Percentiles rank a stretch among this genome's conserved stretches.
Evolutionary conservation across 2,329 filamentous ascomycete species (phyloP).

Genomic region (Neoscytalidium dimidiatum): DNA sequence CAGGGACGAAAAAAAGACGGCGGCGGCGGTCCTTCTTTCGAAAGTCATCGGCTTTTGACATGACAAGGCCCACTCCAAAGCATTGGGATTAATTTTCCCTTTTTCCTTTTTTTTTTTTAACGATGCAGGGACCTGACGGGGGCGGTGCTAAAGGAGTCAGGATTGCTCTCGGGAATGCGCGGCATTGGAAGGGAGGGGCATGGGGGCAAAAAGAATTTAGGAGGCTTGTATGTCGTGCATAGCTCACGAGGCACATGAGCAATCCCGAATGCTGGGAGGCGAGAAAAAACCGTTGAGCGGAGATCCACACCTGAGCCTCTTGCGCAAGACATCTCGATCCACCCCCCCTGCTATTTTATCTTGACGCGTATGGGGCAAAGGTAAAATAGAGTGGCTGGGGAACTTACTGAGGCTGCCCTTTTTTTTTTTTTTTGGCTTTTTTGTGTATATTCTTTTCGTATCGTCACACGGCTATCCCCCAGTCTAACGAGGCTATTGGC

Average conservation of each 20-base stretch:
- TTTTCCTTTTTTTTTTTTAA: not conserved
- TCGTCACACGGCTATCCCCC: not conserved
- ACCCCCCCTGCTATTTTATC: no score
- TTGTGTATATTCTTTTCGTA: not conserved
- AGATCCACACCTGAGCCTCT: slow-evolving; percentile 15
- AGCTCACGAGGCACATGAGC: slow-evolving; percentile 8
- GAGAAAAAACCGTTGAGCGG: slow-evolving; percentile 7
- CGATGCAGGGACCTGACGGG: not conserved
- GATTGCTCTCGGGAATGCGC: not conserved
- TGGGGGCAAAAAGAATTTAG: not conserved
- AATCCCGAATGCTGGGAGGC: slow-evolving; percentile 8
- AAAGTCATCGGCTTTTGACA: no score
- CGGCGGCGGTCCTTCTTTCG: no score
- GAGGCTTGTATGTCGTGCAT: slow-evolving; percentile 6
- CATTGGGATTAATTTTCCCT: no score
- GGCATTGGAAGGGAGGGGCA: not conserved
- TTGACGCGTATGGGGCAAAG: no score
- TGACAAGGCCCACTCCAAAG: not conserved
- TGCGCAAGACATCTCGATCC: slow-evolving; percentile 1
- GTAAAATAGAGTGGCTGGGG: not conserved
- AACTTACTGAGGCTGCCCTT: not conserved
- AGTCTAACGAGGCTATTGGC: no score
- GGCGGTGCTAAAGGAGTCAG: no score
- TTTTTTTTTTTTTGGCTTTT: not conserved
- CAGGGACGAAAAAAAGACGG: not conserved